Evolutionary conservation across 257 asterid species (phyloP).

Genomic region (Solanum dulcamara): DNA sequence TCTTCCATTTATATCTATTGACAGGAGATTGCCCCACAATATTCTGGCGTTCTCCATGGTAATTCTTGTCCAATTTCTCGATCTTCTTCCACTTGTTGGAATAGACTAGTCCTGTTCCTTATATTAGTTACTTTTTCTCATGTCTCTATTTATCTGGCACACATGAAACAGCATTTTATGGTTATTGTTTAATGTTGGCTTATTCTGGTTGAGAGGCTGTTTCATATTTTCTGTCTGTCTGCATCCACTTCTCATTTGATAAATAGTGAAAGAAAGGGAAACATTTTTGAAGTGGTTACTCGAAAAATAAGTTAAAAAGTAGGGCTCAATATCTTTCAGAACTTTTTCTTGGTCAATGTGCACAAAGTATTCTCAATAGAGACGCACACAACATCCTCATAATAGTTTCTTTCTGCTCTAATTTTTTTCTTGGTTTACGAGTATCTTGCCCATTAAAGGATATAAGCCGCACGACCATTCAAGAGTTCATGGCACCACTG

Average conservation of each 20-base stretch:
- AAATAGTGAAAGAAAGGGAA: not conserved
- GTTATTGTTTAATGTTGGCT: not conserved
- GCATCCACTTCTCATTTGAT: not conserved
- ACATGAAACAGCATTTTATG: not conserved
- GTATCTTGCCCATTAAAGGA: not conserved
- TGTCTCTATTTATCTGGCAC: not conserved
- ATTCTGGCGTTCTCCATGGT: slow-evolving; percentile 96
- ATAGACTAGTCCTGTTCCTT: not conserved
- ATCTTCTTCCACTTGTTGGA: not conserved
- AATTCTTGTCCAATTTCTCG: slow-evolving; percentile 2
- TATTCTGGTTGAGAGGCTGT: not conserved
- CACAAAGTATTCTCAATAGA: not conserved
- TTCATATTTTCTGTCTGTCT: not conserved
- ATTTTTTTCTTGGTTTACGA: not conserved
- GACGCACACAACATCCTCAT: not conserved
- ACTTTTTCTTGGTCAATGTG: not conserved
- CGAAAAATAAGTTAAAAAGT: not conserved
- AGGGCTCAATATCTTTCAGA: not conserved
- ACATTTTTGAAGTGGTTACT: not conserved
- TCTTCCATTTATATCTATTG: slow-evolving; percentile 6
- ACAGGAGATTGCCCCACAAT: slow-evolving; percentile 94
- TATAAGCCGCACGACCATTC: not conserved
- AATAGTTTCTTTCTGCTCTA: not conserved
- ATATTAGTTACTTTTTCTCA: not conserved
- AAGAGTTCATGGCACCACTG: not conserved